Conservation (phyloP, 257 asterid species). For the Jaltomata sinuosa region DNA sequence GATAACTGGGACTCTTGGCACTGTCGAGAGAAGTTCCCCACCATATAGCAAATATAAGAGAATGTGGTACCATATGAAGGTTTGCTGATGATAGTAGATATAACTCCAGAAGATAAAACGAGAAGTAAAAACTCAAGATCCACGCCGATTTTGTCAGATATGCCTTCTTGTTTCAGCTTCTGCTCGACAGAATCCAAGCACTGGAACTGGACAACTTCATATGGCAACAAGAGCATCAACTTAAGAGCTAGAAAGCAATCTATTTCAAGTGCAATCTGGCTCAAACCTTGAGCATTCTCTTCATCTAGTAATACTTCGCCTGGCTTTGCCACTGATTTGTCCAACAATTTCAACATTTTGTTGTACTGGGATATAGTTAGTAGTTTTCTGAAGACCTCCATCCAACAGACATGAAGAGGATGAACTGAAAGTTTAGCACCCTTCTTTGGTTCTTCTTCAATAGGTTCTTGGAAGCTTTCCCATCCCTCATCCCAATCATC, state of each 20-base stretch:
- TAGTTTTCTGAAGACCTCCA: constrained; percentile 40
- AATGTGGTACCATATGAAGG: constrained; percentile 51
- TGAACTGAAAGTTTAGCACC: constrained; percentile 26
- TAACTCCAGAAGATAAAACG: constrained; percentile 58
- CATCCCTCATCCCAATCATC: constrained; percentile 99
- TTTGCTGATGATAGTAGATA: constrained; percentile 35
- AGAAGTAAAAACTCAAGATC: constrained; percentile 51
- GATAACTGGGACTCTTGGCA: constrained; percentile 45
- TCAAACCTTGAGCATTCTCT: constrained; percentile 37
- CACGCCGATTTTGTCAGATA: constrained; percentile 27
- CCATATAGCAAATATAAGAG: constrained; percentile 70
- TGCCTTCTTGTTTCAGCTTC: constrained; percentile 55
- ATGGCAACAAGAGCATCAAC: constrained; percentile 49
- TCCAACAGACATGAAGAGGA: constrained; percentile 83
- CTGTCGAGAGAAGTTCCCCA: constrained; percentile 58
- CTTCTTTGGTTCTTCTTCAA: constrained; percentile 38
- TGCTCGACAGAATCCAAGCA: constrained; percentile 77
- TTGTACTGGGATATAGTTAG: constrained; percentile 22
- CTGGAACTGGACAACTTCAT: constrained; percentile 36
- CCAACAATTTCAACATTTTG: constrained; percentile 49
- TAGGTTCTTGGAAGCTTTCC: constrained; percentile 84
- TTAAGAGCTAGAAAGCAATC: constrained; percentile 64
- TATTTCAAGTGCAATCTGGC: constrained; percentile 31
- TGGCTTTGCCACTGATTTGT: constrained; percentile 26
- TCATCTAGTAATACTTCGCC: constrained; percentile 43